phyloP scores from a whole-genome alignment of 2,329 filamentous ascomycete genomes.

The Cercospora sesami region DNA sequence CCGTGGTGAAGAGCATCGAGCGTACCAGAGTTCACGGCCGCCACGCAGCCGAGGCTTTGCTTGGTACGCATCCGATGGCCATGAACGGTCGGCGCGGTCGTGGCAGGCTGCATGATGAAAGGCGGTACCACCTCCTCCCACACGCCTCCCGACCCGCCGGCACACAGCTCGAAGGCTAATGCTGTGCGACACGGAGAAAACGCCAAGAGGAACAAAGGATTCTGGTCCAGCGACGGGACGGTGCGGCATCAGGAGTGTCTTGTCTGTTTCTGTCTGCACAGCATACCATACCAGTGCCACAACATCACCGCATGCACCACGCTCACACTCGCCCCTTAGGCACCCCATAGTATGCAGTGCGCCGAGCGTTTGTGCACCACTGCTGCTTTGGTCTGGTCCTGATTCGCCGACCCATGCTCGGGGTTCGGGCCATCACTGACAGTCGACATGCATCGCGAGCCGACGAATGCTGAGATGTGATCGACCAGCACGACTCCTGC shows the following conservation, averaged over 20 bases:
- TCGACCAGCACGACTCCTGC: background rate
- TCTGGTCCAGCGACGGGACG: background rate
- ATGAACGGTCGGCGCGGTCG: background rate
- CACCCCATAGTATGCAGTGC: background rate
- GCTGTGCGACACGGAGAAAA: background rate
- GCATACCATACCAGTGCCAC: background rate
- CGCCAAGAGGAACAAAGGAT: background rate
- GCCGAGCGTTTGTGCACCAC: background rate
- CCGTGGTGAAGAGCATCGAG: background rate
- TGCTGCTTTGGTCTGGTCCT: background rate
- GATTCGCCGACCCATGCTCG: background rate
- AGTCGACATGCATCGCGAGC: background rate
- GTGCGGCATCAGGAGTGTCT: background rate
- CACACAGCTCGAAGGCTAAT: background rate
- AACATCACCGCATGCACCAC: background rate
- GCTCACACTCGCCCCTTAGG: background rate
- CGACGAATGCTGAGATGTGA: background rate
- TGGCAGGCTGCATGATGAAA: background rate
- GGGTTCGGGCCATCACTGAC: background rate
- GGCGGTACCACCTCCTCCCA: background rate
- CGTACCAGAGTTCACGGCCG: background rate
- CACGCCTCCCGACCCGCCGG: background rate
- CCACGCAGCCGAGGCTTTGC: background rate
- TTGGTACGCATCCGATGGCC: background rate
- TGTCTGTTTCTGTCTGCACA: background rate